Base-by-base conservation (phyloP, 495 filamentous ascomycete species). In the Penicillium alfredii region DNA sequence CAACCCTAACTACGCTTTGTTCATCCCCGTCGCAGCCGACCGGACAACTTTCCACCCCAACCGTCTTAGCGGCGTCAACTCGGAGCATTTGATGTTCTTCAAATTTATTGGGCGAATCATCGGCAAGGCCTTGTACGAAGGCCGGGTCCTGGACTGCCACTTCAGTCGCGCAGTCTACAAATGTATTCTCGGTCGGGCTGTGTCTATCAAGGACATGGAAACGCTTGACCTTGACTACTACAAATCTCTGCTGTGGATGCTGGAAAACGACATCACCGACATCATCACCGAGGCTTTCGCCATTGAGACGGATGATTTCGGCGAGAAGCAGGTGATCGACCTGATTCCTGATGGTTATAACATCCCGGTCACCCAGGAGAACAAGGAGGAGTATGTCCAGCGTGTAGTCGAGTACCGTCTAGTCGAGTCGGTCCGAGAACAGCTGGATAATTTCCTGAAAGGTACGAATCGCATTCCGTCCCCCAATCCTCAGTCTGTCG, bases 131-230 rank as follows among this genome's bases (percentile, higher is more conserved):
- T 75, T 99, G 31, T 99, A 96, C 61, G 93, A 99, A 63, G 84
- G 84, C 18, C 87, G 92, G 35, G 82, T 96, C 33, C 78, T 99
- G 6, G 92, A 99, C 61, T 99, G 92, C 64, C 93, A 97, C 73
- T 99, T 99, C 72, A 94, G 88, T 62, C 78, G 92, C 52, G 92
- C 93, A 6, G 93, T 99, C 32, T 99, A 99, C 69, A 97, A 96
- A 71, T 79, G 83, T 43, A 96, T 99, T 40, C 76, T 99, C 20
- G 86, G 93, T 42, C 88, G 92, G 51, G 74, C 87, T 4, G 92
- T 96, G 20, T 95, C 88, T 4, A 84, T 97, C 61, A 99, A 97
- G 71, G 92, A 99, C 46, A 97, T 99, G 92, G 92, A 99, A 60
- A 95, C 92, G 9, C 81, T 99, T 34, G 92, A 99, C 60, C 79